Conservation (phyloP, 148 eudicot species). For the Polygonum aviculare region DNA sequence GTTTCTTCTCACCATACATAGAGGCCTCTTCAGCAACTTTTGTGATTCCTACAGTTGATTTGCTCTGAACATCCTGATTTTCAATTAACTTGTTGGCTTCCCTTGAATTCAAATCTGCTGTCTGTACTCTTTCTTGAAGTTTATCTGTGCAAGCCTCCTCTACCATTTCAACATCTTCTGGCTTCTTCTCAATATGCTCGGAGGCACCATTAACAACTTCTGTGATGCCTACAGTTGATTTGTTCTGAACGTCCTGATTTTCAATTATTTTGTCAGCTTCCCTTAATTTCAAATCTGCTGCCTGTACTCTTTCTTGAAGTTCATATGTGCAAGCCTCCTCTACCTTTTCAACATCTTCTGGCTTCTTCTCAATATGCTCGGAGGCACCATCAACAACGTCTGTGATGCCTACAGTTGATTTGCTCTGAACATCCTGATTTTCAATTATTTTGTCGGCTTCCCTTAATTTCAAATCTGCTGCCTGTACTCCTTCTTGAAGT, state of each 20-base stretch:
- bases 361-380: slow-evolving; percentile 11
- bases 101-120: background rate
- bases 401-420: too few relatives aligned
- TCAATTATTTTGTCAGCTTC: background rate
- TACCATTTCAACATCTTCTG: background rate
- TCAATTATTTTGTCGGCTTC: background rate
- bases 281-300: background rate
- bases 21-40: slow-evolving; percentile 1
- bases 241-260: background rate
- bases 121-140: background rate
- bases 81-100: background rate
- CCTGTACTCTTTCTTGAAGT: background rate
- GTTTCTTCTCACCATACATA: slow-evolving; percentile 11
- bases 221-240: background rate
- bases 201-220: slow-evolving; percentile 14
- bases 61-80: background rate
- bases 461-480: background rate
- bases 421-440: background rate
- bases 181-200: slow-evolving; percentile 11
- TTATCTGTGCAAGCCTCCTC: slow-evolving; percentile 1
- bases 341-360: background rate
- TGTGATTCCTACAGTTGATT: background rate
- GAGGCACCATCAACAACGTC: background rate
- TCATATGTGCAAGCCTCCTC: background rate
- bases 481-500: background rate